These are phyloP conservation scores for Vitis riparia DNA, from an alignment of 164 flowering plant genomes.

Conservation along the genomic window DNA sequence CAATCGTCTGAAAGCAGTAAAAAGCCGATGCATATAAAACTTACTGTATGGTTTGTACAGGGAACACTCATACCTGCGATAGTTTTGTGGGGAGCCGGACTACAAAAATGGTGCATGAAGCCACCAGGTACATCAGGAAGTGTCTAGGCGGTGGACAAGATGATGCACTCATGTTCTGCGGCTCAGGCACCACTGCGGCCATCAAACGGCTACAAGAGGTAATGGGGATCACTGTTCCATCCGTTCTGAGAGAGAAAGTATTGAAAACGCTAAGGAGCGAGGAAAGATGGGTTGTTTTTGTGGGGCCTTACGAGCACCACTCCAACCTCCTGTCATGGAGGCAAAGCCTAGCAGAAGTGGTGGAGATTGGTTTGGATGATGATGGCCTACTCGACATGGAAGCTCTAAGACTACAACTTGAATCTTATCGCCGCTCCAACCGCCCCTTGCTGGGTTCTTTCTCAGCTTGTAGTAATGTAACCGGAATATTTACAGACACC, in stretches of 20 bases:
- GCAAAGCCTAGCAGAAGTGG: slow-evolving; percentile 59
- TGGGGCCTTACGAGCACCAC: slow-evolving; percentile 71
- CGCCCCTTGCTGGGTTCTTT: slow-evolving; percentile 77
- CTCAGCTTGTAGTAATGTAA: slow-evolving; percentile 84
- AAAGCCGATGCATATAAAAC: too few species aligned
- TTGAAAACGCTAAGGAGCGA: slow-evolving; percentile 27
- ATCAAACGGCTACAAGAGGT: slow-evolving; percentile 69
- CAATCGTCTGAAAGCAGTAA: too few species aligned
- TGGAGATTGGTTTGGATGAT: slow-evolving; percentile 51
- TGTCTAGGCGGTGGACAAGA: slow-evolving; percentile 49
- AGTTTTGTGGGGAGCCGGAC: slow-evolving; percentile 56
- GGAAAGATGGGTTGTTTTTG: slow-evolving; percentile 69
- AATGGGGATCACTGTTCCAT: slow-evolving; percentile 53
- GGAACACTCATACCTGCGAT: slow-evolving; percentile 64
- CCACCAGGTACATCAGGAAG: slow-evolving; percentile 45
- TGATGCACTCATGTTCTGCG: slow-evolving; percentile 57
- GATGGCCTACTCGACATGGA: slow-evolving; percentile 60
- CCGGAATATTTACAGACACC: slow-evolving; percentile 59
- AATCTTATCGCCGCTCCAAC: slow-evolving; percentile 25
- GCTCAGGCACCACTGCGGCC: slow-evolving; percentile 61
- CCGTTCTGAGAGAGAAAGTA: slow-evolving; percentile 37
- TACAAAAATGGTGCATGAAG: slow-evolving; percentile 49
- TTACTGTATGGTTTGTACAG: slow-evolving; percentile 18
- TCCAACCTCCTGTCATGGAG: slow-evolving; percentile 72
- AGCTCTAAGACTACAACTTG: slow-evolving; percentile 34